phyloP scores from a whole-genome alignment of 2,329 filamentous ascomycete species.

The Fusarium sp. region DNA sequence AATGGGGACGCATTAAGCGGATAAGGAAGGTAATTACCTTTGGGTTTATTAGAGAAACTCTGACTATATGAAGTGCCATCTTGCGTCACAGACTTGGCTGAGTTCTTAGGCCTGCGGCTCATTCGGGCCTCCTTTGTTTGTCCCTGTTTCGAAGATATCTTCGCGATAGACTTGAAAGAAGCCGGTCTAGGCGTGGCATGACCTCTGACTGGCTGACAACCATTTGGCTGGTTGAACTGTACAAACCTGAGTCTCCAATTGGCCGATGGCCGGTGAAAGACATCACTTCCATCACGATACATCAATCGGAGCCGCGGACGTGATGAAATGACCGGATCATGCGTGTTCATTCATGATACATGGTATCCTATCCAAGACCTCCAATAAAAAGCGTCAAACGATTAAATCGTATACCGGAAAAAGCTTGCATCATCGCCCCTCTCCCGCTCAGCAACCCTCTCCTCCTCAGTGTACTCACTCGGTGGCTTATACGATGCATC shows the following conservation, averaged over 20 bases:
- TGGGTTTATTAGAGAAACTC: not conserved
- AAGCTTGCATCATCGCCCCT: slow-evolving; percentile 13
- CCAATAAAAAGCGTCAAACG: not conserved
- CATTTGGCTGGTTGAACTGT: no score
- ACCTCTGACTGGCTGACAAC: no score
- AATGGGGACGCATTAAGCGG: not conserved
- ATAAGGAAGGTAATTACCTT: not conserved
- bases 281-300: not conserved
- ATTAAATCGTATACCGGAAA: slow-evolving; percentile 17
- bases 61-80: not conserved
- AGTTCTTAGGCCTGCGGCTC: not conserved
- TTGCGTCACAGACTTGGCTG: not conserved
- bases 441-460: slow-evolving; percentile 3
- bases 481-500: slow-evolving; percentile 5
- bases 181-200: no score
- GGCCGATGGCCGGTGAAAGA: not conserved
- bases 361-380: not conserved
- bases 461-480: slow-evolving; percentile 1
- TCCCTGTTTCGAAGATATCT: not conserved
- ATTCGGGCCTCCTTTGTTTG: not conserved
- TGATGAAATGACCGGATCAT: not conserved
- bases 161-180: no score
- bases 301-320: not conserved
- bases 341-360: not conserved
- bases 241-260: not conserved